These are phyloP conservation scores for Thelonectria rubi DNA, from an alignment of 2,329 filamentous ascomycete species.

Conservation along the genomic window DNA sequence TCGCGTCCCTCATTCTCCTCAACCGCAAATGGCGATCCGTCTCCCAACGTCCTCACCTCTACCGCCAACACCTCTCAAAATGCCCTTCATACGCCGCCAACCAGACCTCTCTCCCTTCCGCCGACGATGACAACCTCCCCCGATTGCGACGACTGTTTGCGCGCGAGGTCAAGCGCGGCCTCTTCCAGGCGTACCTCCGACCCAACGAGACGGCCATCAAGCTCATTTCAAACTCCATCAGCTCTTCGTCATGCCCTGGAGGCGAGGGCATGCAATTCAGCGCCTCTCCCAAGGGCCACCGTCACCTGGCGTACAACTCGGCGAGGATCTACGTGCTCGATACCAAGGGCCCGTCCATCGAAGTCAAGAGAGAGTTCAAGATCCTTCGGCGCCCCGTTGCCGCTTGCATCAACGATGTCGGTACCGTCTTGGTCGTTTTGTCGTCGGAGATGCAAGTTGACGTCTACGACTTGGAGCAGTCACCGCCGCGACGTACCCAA, in stretches of 20 bases:
- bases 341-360: slow-evolving; percentile 65
- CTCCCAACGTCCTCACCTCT: slow-evolving; percentile 71
- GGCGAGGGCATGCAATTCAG: slow-evolving; percentile 88
- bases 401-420: slow-evolving; percentile 82
- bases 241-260: slow-evolving; percentile 82
- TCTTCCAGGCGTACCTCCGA: slow-evolving; percentile 79
- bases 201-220: slow-evolving; percentile 78
- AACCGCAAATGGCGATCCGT: slow-evolving; percentile 72
- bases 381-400: slow-evolving; percentile 78
- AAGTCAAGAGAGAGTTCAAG: slow-evolving; percentile 80
- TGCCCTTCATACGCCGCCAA: slow-evolving; percentile 67
- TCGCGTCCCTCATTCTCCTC: slow-evolving; percentile 72
- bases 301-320: slow-evolving; percentile 83
- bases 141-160: slow-evolving; percentile 72
- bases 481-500: slow-evolving; percentile 74
- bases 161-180: slow-evolving; percentile 76
- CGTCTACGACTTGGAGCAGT: slow-evolving; percentile 75
- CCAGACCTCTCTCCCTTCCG: slow-evolving; percentile 52
- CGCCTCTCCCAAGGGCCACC: slow-evolving; percentile 78
- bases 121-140: slow-evolving; percentile 62
- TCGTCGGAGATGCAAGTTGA: slow-evolving; percentile 87
- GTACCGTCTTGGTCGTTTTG: slow-evolving; percentile 78
- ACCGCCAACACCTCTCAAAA: slow-evolving; percentile 67
- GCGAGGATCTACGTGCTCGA: slow-evolving; percentile 85
- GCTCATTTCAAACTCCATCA: slow-evolving; percentile 84